Percentiles rank a stretch among this genome's conserved stretches.
Conservation (phyloP, 805 yeast species). For the Kregervanrija delftensis region DNA sequence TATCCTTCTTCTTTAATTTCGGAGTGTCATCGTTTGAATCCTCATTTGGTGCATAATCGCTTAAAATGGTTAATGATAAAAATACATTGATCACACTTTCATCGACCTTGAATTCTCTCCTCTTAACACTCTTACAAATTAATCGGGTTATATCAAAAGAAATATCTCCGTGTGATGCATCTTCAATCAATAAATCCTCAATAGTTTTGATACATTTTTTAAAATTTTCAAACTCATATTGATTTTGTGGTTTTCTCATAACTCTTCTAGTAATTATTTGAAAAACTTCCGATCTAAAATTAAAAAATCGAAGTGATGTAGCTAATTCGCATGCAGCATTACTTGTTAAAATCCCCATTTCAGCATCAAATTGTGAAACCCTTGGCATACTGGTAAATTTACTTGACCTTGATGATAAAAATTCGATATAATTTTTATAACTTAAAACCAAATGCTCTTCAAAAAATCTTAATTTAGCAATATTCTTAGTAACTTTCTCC, state of each 20-base stretch:
- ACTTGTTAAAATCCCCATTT: conserved; percentile 52
- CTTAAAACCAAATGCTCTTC: conserved; percentile 71
- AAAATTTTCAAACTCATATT: conserved; percentile 44
- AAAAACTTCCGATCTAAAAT: conserved; percentile 70
- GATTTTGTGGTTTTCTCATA: conserved; percentile 47
- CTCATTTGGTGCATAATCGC: conserved; percentile 66
- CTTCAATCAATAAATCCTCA: conserved; percentile 68
- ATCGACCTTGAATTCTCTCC: conserved; percentile 73
- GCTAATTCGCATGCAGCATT: conserved; percentile 77
- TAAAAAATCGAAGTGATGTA: conserved; percentile 67
- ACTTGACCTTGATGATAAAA: conserved; percentile 34
- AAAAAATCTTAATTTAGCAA: conserved; percentile 66
- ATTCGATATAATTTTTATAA: conserved; percentile 61
- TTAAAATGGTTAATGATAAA: conserved; percentile 56
- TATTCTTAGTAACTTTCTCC: conserved; percentile 79
- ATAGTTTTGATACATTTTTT: conserved; percentile 55
- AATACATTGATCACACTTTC: conserved; percentile 73
- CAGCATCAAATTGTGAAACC: conserved; percentile 29
- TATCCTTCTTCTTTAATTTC: conserved; percentile 73
- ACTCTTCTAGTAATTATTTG: conserved; percentile 61
- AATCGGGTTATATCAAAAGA: conserved; percentile 68
- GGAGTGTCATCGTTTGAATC: conserved; percentile 38
- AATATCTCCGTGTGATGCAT: conserved; percentile 70
- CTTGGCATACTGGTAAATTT: conserved; percentile 27
- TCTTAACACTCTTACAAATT: conserved; percentile 61